Evolutionary conservation across 2,329 filamentous ascomycete species (phyloP), one percentile per base, ranked within the genome.

Genomic region (Chaetomium olivaceum): DNA sequence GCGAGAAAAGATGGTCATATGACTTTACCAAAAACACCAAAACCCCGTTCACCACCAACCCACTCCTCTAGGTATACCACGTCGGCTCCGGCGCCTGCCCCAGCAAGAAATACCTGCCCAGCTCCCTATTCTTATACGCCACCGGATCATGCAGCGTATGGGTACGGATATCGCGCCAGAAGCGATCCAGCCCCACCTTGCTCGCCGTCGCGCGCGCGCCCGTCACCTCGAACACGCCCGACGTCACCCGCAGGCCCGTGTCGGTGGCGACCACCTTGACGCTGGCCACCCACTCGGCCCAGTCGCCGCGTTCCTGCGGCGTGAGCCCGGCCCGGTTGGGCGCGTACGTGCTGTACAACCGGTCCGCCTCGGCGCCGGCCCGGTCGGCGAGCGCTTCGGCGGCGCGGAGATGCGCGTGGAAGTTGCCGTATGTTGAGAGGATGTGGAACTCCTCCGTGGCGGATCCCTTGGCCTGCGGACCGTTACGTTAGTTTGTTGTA

Each of bases 91-190:
- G 86, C 12, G 83, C 71, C 76, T 89, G 85, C 16, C 79, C 80
- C 58, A 89, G 70, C 62, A 90, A 71, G 48, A 82, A 78, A 72
- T 81, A 89, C 25, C 83, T 76, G 0, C 87, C 87, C 60, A 89
- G 70, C 75, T 90, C 87, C 3, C 83, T 76, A 64, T 88, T 87
- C 80, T 89, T 89, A 71, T 89, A 89, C 27, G 87, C 84, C 31
- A 90, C 86, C 0, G 87, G 87, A 74, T 90, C 88, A 75, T 90
- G 87, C 70, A 90, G 74, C 0, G 82, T 85, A 75, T 90, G 88
- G 4, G 87, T 89, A 5, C 88, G 76, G n/a, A 89, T 77, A 71
- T 90, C 87, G 55, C 87, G 80, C 86, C 86, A 90, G 74, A 87
- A 90, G 1, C 87, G 78, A 76, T 89, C 88, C 65, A 90, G 75